Base-by-base conservation (phyloP, 768 basidiomycete species). In the Mycena crocata region DNA sequence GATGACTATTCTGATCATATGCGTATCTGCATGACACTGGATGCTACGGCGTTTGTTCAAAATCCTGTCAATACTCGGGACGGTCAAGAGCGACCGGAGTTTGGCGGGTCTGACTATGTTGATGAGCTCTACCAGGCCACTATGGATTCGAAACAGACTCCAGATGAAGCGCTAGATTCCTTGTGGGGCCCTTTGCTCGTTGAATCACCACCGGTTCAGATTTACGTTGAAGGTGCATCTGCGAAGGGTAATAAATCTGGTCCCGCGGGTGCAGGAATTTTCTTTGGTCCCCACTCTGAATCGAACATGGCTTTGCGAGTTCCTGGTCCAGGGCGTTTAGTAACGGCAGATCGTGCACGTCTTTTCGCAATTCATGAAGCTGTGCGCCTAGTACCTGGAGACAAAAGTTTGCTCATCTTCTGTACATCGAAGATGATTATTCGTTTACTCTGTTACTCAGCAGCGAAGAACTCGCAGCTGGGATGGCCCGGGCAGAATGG, bases 1-100 rank as follows among this genome's bases (percentile, higher is more conserved):
- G 54, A 55, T 30, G 54, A 55, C 28, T 55, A 39, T 32, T 26
- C 51, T 6, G 51, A 61, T n/a, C 59, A 61, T 30, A 39, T 42
- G 31, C 59, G 59, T 15, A 61, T 61, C 3, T 39, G 48, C 32
- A 15, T 61, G 5, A 37, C 48, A 9, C 49, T 61, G 4, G 49
- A 61, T 49, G 59, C 49, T 2, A 15, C 24, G 5, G 24, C 5
- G 5, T 49, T 30, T 15, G 59, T 21, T 2, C 34, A 28, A 35
- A 30, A 8, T 9, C 35, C 46, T 48, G 7, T 28, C n/a, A n/a
- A n/a, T n/a, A n/a, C 40, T 42, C 40, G 40, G 15, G 19, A 5
- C 40, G 15, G 17, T 42, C 15, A 5, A 42, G 15, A 42, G 5
- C 40, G 8, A 17, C 40, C 40, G 8, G 40, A 42, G 7, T 42